phyloP scores from a whole-genome alignment of 1,139 yeast genomes.

The Suhomyces kunorum region DNA sequence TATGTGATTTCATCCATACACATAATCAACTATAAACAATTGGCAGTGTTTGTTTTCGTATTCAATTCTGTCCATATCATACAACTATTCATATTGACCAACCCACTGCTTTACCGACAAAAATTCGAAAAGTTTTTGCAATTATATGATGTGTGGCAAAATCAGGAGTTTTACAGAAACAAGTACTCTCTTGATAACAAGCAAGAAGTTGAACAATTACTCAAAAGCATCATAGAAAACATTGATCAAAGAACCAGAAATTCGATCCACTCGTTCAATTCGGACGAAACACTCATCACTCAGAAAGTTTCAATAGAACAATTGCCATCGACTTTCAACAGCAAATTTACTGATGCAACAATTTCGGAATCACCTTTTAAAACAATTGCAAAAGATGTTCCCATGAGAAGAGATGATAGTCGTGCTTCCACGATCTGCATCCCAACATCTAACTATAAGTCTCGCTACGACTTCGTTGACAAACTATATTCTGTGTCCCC shows the following conservation, averaged over 20 bases:
- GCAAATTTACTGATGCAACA: neutral
- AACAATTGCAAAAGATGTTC: neutral
- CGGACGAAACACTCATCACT: slow-evolving; percentile 17
- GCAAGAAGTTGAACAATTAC: slow-evolving; percentile 11
- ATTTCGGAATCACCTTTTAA: neutral
- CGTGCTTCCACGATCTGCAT: neutral
- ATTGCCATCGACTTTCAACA: slow-evolving; percentile 16
- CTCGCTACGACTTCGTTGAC: slow-evolving; percentile 35
- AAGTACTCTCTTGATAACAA: slow-evolving; percentile 11
- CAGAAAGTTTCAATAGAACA: slow-evolving; percentile 9
- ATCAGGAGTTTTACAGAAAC: slow-evolving; percentile 14
- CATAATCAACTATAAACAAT: slow-evolving; percentile 14
- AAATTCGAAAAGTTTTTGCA: slow-evolving; percentile 17
- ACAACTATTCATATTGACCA: slow-evolving; percentile 5
- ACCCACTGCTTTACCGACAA: slow-evolving; percentile 13
- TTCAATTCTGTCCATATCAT: slow-evolving; percentile 12
- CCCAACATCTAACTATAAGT: slow-evolving; percentile 17
- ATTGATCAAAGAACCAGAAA: slow-evolving; percentile 8
- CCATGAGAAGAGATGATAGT: neutral
- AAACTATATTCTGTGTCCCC: slow-evolving; percentile 45
- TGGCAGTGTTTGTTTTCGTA: slow-evolving; percentile 16
- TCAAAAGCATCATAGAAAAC: slow-evolving; percentile 15
- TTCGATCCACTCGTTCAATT: slow-evolving; percentile 15
- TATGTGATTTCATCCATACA: slow-evolving; percentile 9
- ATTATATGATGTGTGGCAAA: slow-evolving; percentile 20